phyloP scores from a whole-genome alignment of 768 basidiomycete species.

The Hirschioporus abietinus region DNA sequence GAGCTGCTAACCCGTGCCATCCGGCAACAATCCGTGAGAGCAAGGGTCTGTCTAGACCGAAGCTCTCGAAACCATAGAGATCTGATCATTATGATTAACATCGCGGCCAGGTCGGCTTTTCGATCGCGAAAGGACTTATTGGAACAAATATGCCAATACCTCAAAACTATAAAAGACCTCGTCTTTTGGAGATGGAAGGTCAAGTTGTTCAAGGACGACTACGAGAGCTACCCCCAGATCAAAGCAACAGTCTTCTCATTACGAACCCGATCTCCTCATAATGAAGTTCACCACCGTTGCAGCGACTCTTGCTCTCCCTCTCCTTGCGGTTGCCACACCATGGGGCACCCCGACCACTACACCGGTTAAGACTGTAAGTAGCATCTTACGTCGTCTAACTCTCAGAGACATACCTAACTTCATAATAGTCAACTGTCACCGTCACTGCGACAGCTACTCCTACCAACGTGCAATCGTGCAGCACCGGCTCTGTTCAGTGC shows the following conservation, averaged over 20 bases:
- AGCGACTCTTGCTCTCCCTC: background rate
- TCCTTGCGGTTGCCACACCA: background rate
- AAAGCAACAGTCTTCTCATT: background rate
- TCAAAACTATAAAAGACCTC: background rate
- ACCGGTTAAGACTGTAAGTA: background rate
- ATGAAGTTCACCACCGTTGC: background rate
- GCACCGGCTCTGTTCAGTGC: constrained; percentile 26
- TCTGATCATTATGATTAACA: background rate
- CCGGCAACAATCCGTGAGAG: background rate
- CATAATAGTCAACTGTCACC: background rate
- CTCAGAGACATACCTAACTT: background rate
- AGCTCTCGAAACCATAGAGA: background rate
- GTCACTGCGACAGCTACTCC: background rate
- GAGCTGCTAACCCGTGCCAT: background rate
- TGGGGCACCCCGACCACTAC: background rate
- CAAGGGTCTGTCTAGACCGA: background rate
- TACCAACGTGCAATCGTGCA: constrained; percentile 15
- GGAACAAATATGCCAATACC: background rate
- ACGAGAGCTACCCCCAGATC: background rate
- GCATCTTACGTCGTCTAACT: background rate
- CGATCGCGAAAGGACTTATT: background rate
- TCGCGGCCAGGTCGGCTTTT: background rate
- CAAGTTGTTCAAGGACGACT: background rate
- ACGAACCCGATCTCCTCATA: background rate
- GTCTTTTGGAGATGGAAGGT: background rate